These are phyloP conservation scores for Cladosporium velox DNA, from an alignment of 2,329 filamentous ascomycete species.

Conservation along the genomic window DNA sequence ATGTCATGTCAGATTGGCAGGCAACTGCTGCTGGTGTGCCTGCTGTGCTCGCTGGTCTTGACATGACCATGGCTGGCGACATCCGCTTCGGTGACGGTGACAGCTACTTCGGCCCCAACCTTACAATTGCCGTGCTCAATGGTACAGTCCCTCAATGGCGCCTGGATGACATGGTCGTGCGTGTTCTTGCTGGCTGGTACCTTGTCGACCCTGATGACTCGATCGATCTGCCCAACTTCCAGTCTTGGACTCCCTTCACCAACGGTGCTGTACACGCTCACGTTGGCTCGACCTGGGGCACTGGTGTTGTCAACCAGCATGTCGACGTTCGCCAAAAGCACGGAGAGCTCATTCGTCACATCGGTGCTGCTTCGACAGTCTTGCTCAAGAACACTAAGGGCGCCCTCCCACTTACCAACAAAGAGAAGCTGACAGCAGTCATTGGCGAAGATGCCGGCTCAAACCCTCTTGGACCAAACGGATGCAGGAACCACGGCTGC, in stretches of 20 bases:
- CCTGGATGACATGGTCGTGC: slow-evolving; percentile 47
- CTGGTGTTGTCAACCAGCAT: slow-evolving; percentile 70
- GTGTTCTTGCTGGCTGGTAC: slow-evolving; percentile 57
- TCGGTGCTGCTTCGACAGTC: slow-evolving; percentile 42
- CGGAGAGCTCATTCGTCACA: slow-evolving; percentile 37
- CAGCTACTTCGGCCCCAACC: slow-evolving; percentile 31
- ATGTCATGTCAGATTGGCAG: slow-evolving; percentile 80
- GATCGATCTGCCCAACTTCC: slow-evolving; percentile 47
- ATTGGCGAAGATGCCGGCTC: slow-evolving; percentile 54
- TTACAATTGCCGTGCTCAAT: slow-evolving; percentile 33
- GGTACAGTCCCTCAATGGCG: slow-evolving; percentile 73
- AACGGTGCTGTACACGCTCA: slow-evolving; percentile 67
- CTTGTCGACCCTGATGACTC: slow-evolving; percentile 57
- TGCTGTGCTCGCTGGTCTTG: slow-evolving; percentile 30
- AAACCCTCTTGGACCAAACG: slow-evolving; percentile 50
- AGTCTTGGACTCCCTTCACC: slow-evolving; percentile 54
- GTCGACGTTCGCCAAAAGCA: slow-evolving; percentile 67
- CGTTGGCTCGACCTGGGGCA: slow-evolving; percentile 59
- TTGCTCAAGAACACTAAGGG: slow-evolving; percentile 53
- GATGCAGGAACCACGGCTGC: slow-evolving; percentile 48
- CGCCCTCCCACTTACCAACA: slow-evolving; percentile 51
- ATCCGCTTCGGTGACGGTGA: slow-evolving; percentile 28
- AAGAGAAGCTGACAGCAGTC: slow-evolving; percentile 50
- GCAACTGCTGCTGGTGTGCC: slow-evolving; percentile 31
- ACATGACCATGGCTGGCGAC: slow-evolving; percentile 65